Conservation (phyloP, 306 rosid genomes). For the Trifolium dubium region DNA sequence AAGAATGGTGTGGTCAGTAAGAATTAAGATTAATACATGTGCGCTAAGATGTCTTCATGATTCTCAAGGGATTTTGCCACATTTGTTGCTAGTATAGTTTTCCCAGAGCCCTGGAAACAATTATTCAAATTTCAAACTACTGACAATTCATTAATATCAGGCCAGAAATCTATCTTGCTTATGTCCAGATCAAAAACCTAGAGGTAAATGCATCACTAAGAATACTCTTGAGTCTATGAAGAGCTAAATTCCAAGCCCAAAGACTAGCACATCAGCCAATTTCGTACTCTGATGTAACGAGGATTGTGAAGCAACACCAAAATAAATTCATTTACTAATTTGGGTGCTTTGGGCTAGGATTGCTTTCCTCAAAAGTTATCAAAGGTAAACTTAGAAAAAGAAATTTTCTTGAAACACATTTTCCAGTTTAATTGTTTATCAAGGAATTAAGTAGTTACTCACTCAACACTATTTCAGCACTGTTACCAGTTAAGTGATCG, state of each 20-base stretch:
- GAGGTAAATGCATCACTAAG: conserved; percentile 28
- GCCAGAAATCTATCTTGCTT: not conserved
- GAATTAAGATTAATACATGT: conserved; percentile 62
- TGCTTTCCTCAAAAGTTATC: conserved; percentile 21
- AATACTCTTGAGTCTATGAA: conserved; percentile 23
- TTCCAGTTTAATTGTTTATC: conserved; percentile 17
- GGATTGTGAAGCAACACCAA: conserved; percentile 31
- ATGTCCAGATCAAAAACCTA: conserved; percentile 26
- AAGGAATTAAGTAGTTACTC: conserved; percentile 25
- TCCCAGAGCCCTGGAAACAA: conserved; percentile 86
- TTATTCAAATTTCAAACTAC: conserved; percentile 25
- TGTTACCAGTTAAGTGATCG: conserved; percentile 13
- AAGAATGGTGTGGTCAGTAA: conserved; percentile 21
- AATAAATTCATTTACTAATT: conserved; percentile 7
- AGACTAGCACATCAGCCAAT: conserved; percentile 30
- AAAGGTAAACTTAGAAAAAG: conserved; percentile 13
- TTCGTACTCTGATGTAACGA: conserved; percentile 11
- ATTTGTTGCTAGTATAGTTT: conserved; percentile 76
- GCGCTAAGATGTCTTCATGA: conserved; percentile 68
- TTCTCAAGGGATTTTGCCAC: conserved; percentile 76
- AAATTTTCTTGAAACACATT: not conserved
- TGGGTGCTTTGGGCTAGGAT: not conserved
- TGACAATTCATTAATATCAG: conserved; percentile 25
- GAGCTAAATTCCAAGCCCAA: conserved; percentile 9
- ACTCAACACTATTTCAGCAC: conserved; percentile 10